Conservation (phyloP, 2,329 filamentous ascomycete genomes). For the Neofusicoccum kwambonambiense region DNA sequence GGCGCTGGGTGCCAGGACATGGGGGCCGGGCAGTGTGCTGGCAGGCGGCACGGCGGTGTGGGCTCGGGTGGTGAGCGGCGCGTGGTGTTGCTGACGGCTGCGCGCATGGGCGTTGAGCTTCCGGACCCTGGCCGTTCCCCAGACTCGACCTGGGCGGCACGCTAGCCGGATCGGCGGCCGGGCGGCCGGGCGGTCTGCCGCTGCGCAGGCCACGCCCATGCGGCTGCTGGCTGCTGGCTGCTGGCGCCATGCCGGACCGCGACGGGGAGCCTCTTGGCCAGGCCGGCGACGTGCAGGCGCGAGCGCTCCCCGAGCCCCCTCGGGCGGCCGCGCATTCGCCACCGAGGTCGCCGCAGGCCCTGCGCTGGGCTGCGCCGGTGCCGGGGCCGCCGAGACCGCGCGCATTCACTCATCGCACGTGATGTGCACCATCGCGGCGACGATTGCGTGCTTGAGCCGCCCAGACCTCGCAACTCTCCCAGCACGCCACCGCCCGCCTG, state of each 20-base stretch:
- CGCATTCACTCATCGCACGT: slow-evolving; percentile 5
- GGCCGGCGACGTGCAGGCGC: neutral
- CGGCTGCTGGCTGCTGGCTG: no score
- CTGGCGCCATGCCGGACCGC: neutral
- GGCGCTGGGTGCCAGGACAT: neutral
- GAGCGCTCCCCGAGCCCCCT: neutral
- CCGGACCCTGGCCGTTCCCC: slow-evolving; percentile 9
- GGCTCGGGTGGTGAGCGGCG: neutral
- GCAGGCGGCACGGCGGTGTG: slow-evolving; percentile 11
- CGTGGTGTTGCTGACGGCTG: slow-evolving; percentile 8
- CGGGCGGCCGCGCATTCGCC: neutral
- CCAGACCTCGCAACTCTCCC: slow-evolving; percentile 1
- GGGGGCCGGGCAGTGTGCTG: neutral
- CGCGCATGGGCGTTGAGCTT: neutral
- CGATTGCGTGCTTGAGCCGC: slow-evolving; percentile 11
- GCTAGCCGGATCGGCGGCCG: slow-evolving; percentile 4
- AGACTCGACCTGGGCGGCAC: neutral
- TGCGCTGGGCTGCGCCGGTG: neutral
- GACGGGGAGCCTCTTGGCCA: neutral
- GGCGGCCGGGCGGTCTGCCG: neutral
- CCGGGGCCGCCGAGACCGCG: neutral
- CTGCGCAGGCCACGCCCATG: neutral
- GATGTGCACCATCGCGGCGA: neutral
- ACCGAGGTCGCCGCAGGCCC: neutral
- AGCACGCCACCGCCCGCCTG: slow-evolving; percentile 7